phyloP scores from a whole-genome alignment of 345 rosid genomes.

The Sisymbrium irio region DNA sequence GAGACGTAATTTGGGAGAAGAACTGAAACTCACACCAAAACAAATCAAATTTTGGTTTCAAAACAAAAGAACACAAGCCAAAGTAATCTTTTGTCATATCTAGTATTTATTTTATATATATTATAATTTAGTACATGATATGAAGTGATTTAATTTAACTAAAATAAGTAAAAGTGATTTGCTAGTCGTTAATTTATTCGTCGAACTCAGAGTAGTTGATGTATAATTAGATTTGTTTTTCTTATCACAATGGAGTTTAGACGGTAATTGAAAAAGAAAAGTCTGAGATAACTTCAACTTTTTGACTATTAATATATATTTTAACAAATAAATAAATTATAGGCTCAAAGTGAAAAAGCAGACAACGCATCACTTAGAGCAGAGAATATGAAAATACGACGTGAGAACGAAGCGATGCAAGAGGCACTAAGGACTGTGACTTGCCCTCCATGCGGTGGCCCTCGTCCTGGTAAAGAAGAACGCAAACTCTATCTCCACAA shows the following conservation, averaged over 20 bases:
- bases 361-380: constrained; percentile 49
- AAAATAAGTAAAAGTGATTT: neutral
- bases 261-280: neutral
- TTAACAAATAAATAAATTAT: neutral
- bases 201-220: neutral
- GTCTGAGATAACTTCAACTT: neutral
- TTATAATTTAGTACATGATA: neutral
- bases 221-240: neutral
- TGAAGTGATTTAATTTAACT: neutral
- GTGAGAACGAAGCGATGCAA: constrained; percentile 50
- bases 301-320: neutral
- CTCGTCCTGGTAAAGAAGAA: constrained; percentile 48
- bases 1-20: constrained; percentile 47
- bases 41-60: constrained; percentile 92
- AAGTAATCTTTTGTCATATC: constrained; percentile 34
- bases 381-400: constrained; percentile 52
- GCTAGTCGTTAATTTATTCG: neutral
- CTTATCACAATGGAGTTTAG: neutral
- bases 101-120: neutral
- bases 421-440: constrained; percentile 57
- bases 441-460: constrained; percentile 76
- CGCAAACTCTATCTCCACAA: constrained; percentile 35
- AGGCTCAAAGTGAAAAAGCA: constrained; percentile 55
- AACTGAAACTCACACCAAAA: constrained; percentile 48
- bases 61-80: constrained; percentile 70